Evolutionary conservation across 2,329 filamentous ascomycete species (phyloP).

Genomic region (Trichoderma semiorbis): DNA sequence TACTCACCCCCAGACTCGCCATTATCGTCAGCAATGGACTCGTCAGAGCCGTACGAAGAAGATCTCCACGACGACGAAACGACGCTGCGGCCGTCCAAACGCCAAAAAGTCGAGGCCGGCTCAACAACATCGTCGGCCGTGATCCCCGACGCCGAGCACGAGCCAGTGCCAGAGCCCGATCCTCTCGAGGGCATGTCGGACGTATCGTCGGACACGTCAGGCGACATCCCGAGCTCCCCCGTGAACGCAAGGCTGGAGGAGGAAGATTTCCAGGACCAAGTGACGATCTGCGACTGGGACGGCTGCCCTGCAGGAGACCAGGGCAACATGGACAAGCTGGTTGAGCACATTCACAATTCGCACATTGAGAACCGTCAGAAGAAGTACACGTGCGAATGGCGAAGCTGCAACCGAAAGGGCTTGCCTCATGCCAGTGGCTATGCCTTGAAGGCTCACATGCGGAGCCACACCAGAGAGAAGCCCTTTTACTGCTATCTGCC

Average conservation of each 20-base stretch:
- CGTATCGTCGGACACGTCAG: conserved; percentile 86
- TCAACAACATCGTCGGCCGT: conserved; percentile 46
- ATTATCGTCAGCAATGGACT: conserved; percentile 43
- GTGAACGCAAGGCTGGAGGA: conserved; percentile 66
- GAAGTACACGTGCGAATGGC: conserved; percentile 98
- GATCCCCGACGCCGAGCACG: conserved; percentile 41
- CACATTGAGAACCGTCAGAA: conserved; percentile 93
- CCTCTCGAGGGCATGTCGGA: conserved; percentile 60
- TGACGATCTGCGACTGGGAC: conserved; percentile 75
- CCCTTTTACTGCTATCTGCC: conserved; percentile 95
- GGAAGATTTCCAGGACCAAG: conserved; percentile 72
- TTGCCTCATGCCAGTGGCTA: conserved; percentile 93
- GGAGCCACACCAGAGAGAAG: conserved; percentile 96
- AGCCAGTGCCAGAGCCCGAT: conserved; percentile 48
- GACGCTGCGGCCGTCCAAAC: conserved; percentile 44
- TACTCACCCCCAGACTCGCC: conserved; percentile 44
- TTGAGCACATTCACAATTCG: conserved; percentile 83
- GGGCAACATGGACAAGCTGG: conserved; percentile 75
- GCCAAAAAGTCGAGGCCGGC: conserved; percentile 43
- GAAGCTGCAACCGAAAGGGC: conserved; percentile 81
- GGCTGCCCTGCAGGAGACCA: conserved; percentile 68
- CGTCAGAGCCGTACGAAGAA: conserved; percentile 46
- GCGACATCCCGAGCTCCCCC: conserved; percentile 73
- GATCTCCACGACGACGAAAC: conserved; percentile 40
- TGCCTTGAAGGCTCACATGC: conserved; percentile 93